phyloP scores from a whole-genome alignment of 78 protist species.

The Dictyostelium firmibasis region DNA sequence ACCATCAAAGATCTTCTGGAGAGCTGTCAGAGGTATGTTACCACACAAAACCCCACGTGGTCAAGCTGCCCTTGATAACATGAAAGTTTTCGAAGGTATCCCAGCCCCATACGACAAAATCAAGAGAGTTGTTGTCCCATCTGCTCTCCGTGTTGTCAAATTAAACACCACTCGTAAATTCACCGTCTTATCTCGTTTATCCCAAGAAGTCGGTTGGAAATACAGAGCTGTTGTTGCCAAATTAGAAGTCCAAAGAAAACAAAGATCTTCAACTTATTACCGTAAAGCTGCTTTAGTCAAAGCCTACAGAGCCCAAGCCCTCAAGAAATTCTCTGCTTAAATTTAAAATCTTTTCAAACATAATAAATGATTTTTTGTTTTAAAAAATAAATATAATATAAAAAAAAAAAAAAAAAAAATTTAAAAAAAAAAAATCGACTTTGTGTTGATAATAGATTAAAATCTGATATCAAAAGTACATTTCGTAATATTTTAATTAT shows the following conservation, averaged over 20 bases:
- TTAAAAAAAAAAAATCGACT: not conserved
- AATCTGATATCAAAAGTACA: no score
- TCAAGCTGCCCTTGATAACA: conserved; percentile 93
- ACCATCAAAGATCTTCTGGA: conserved; percentile 96
- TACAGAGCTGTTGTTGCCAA: conserved; percentile 90
- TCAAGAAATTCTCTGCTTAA: conserved; percentile 43
- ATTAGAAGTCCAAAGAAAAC: conserved; percentile 97
- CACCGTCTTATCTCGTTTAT: conserved; percentile 94
- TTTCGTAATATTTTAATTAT: no score
- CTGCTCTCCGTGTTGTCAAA: conserved; percentile 95
- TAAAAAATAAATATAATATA: not conserved
- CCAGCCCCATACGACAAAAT: conserved; percentile 96
- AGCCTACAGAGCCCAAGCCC: conserved; percentile 38
- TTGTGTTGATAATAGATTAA: no score
- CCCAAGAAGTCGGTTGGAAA: conserved; percentile 98
- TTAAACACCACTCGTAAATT: conserved; percentile 90
- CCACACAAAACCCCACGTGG: conserved; percentile 99
- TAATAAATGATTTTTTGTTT: not conserved
- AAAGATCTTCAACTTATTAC: conserved; percentile 83
- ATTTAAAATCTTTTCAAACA: not conserved
- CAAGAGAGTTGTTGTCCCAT: conserved; percentile 97
- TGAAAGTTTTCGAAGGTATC: conserved; percentile 97
- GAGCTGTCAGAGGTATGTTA: conserved; percentile 99
- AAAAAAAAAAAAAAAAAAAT: not conserved
- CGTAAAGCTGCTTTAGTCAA: conserved; percentile 83